Conservation (phyloP, 306 rosid species). For the Corylus avellana region DNA sequence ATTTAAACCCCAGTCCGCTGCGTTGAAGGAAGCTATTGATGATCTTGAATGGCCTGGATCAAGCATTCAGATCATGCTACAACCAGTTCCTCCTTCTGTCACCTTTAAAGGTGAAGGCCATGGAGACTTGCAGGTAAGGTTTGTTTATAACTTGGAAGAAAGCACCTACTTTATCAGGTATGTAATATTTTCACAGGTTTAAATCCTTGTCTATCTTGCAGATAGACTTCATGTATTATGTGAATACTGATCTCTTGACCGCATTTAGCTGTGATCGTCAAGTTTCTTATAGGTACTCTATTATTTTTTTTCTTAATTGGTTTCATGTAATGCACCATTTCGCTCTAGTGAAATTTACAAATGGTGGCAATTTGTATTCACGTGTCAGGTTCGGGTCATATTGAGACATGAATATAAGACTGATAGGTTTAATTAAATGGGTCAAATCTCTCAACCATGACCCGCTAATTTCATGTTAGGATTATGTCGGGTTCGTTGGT, state of each 20-base stretch:
- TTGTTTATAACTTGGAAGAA: conserved; percentile 22
- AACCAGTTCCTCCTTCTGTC: conserved; percentile 79
- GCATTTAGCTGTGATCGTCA: conserved; percentile 82
- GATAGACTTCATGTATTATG: conserved; percentile 83
- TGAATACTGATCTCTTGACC: conserved; percentile 74
- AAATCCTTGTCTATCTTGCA: conserved; percentile 33
- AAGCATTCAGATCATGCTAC: conserved; percentile 72
- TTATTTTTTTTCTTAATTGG: not conserved
- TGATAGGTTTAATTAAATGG: too few species aligned
- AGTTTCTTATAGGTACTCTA: conserved; percentile 58
- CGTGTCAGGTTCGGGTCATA: too few species aligned
- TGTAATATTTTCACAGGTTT: not conserved
- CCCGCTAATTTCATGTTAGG: too few species aligned
- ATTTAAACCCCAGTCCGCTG: conserved; percentile 65
- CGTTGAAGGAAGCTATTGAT: conserved; percentile 88
- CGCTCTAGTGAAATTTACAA: conserved; percentile 10
- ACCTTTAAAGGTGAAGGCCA: conserved; percentile 91
- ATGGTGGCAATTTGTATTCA: too few species aligned
- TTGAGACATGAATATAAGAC: too few species aligned
- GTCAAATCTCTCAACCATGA: too few species aligned
- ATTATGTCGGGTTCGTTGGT: too few species aligned
- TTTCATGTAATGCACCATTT: conserved; percentile 9
- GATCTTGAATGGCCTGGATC: conserved; percentile 99
- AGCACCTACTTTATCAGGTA: not conserved
- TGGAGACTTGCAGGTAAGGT: conserved; percentile 81